A percentile compares a stretch with the other conserved stretches of the same genome.
phyloP scores from a whole-genome alignment of 148 eudicot genomes.

The Bassia scoparia region DNA sequence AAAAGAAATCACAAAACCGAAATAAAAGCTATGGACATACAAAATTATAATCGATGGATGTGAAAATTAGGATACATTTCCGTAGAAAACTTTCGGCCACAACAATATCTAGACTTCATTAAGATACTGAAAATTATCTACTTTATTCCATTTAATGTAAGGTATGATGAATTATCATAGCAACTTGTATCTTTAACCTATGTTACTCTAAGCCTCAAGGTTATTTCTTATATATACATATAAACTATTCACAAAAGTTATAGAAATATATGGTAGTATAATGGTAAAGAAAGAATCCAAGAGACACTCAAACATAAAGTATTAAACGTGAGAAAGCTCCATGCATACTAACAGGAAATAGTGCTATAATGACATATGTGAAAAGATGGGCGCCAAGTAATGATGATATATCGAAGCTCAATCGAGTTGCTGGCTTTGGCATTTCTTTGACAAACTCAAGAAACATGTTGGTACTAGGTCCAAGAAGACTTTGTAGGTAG shows the following conservation, averaged over 20 bases:
- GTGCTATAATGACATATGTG: slow-evolving; percentile 69
- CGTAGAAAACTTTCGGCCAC: too few relatives aligned
- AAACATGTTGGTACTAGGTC: slow-evolving; percentile 47
- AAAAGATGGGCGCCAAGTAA: slow-evolving; percentile 78
- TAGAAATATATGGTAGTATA: not conserved
- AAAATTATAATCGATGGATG: not conserved
- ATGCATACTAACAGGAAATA: slow-evolving; percentile 74
- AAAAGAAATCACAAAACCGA: not conserved
- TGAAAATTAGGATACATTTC: not conserved
- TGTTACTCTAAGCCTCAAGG: too few relatives aligned
- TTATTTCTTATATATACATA: too few relatives aligned
- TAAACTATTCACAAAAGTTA: not conserved
- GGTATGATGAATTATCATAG: too few relatives aligned
- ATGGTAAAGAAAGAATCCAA: not conserved
- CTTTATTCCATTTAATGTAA: too few relatives aligned
- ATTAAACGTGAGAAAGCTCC: not conserved
- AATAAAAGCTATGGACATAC: not conserved
- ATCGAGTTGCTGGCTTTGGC: slow-evolving; percentile 73
- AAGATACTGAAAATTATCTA: too few relatives aligned
- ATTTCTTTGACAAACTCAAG: slow-evolving; percentile 86
- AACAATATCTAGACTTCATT: too few relatives aligned
- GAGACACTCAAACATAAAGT: not conserved
- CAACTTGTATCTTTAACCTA: too few relatives aligned
- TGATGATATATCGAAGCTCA: slow-evolving; percentile 64
- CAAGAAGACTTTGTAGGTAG: slow-evolving; percentile 56